Evolutionary conservation across 148 eudicot species (phyloP).

Genomic region (Rhododendron ovatum): DNA sequence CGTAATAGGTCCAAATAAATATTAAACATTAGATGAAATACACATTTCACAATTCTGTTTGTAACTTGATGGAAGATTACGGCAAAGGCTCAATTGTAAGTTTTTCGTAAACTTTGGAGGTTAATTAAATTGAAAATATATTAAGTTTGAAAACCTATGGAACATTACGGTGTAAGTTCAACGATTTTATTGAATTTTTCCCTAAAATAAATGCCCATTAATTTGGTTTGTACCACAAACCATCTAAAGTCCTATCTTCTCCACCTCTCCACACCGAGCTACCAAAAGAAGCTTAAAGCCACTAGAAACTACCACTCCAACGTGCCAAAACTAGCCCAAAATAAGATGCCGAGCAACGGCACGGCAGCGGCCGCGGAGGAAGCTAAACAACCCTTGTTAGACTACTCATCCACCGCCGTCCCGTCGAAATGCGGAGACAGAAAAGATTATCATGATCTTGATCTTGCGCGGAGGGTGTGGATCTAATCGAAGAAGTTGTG

Average conservation of each 20-base stretch:
- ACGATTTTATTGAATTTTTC: too few species aligned
- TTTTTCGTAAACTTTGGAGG: too few species aligned
- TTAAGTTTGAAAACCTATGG: too few species aligned
- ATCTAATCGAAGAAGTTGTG: constrained; percentile 53
- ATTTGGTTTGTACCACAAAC: neutral
- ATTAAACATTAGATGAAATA: too few species aligned
- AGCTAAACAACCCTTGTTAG: constrained; percentile 23
- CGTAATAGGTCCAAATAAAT: too few species aligned
- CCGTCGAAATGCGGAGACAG: neutral
- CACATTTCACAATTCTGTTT: too few species aligned
- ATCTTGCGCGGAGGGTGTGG: constrained; percentile 27
- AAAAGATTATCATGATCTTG: neutral
- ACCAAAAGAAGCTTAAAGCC: neutral
- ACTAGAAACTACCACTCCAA: neutral
- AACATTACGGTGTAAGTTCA: too few species aligned
- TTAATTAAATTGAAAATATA: too few species aligned
- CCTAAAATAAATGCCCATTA: too few species aligned
- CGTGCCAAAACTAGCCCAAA: neutral
- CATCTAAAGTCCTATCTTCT: neutral
- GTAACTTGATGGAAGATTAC: too few species aligned
- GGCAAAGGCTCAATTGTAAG: too few species aligned
- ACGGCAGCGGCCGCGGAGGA: constrained; percentile 4
- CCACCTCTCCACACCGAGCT: neutral
- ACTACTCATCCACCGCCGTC: neutral
- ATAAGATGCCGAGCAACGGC: constrained; percentile 3